These are phyloP conservation scores for Plasmodium reichenowi DNA, from an alignment of 169 alveolate species.

Conservation along the genomic window DNA sequence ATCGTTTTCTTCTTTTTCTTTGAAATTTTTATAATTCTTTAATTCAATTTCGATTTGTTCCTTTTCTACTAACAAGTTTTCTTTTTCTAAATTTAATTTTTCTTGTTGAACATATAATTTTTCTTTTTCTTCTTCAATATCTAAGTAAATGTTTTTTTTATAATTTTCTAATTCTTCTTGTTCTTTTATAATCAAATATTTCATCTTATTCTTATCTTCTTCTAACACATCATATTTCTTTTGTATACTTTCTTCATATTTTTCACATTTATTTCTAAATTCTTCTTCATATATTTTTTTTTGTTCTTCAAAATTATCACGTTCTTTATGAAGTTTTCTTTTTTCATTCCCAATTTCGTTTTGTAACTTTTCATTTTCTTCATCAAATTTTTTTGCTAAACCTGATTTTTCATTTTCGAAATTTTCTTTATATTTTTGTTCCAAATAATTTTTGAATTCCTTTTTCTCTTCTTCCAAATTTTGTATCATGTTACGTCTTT, in stretches of 20 bases:
- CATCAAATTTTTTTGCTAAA: conserved; percentile 43
- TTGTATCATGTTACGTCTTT: conserved; percentile 43
- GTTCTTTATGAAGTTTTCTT: conserved; percentile 42
- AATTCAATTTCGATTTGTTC: conserved; percentile 75
- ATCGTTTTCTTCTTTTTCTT: conserved; percentile 74
- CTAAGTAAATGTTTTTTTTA: conserved; percentile 41
- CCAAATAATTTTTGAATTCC: conserved; percentile 16
- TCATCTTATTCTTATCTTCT: conserved; percentile 67
- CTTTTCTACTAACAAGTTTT: conserved; percentile 69
- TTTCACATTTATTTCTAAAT: conserved; percentile 63
- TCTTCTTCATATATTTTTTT: conserved; percentile 68
- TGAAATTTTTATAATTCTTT: conserved; percentile 69
- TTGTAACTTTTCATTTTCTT: conserved; percentile 33
- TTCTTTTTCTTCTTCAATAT: conserved; percentile 75
- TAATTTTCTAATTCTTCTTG: conserved; percentile 74
- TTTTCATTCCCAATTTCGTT: conserved; percentile 54
- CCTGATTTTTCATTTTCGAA: conserved; percentile 47
- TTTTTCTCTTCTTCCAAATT: conserved; percentile 57
- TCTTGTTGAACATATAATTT: conserved; percentile 68
- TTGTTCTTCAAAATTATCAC: conserved; percentile 68
- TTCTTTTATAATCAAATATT: conserved; percentile 63
- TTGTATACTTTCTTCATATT: conserved; percentile 62
- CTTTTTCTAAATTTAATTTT: conserved; percentile 66
- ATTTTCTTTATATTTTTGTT: conserved; percentile 53
- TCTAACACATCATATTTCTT: conserved; percentile 51